phyloP scores from a whole-genome alignment of 148 eudicot genomes.

The Camellia granthamiana region DNA sequence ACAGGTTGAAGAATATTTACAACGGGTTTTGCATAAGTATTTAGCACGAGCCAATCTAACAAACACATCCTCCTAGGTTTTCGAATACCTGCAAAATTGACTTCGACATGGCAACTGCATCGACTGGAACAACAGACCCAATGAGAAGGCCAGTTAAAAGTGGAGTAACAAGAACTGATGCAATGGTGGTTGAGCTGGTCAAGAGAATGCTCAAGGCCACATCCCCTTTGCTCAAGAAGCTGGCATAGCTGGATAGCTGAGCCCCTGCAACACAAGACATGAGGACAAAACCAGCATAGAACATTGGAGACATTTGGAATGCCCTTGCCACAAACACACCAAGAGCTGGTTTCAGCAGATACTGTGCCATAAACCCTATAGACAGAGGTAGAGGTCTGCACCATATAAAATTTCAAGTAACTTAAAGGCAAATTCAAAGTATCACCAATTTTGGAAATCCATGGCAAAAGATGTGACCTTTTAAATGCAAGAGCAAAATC shows the following conservation, averaged over 20 bases:
- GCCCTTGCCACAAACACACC: conserved; percentile 82
- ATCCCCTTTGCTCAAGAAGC: conserved; percentile 95
- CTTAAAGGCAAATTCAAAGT: neutral
- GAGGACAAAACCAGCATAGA: conserved; percentile 85
- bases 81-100: conserved; percentile 89
- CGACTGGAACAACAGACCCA: conserved; percentile 94
- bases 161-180: conserved; percentile 84
- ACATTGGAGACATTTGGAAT: conserved; percentile 75
- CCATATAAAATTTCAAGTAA: conserved; percentile 12
- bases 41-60: conserved; percentile 39
- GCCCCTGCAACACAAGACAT: conserved; percentile 97
- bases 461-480: conserved; percentile 42
- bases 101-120: conserved; percentile 89
- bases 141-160: conserved; percentile 91
- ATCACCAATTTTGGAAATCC: neutral
- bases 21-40: conserved; percentile 82
- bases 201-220: conserved; percentile 88
- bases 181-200: conserved; percentile 90
- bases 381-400: conserved; percentile 86
- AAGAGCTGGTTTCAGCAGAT: conserved; percentile 65
- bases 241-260: conserved; percentile 94
- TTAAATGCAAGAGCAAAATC: conserved; percentile 83
- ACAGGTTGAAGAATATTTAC: conserved; percentile 78
- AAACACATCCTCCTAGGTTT: neutral
- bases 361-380: conserved; percentile 74